phyloP scores from a whole-genome alignment of 2,329 filamentous ascomycete species.

The Pestalotiopsis sp. region DNA sequence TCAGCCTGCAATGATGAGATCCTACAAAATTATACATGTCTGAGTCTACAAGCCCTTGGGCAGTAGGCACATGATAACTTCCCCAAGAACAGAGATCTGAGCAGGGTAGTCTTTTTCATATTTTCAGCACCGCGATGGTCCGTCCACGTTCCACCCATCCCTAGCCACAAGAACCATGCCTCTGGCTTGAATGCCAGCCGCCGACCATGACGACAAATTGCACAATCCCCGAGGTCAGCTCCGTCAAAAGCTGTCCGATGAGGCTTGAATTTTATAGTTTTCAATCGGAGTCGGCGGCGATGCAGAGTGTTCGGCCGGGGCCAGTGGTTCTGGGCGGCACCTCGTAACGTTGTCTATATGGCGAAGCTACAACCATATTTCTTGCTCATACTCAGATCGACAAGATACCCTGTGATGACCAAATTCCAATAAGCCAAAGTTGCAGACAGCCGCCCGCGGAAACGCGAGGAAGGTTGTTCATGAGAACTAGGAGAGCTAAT shows the following conservation, averaged over 20 bases:
- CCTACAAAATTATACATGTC: slow-evolving; percentile 13
- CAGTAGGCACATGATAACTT: slow-evolving; percentile 32
- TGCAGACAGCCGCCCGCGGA: slow-evolving; percentile 46
- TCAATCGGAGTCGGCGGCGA: slow-evolving; percentile 54
- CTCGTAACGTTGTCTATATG: slow-evolving; percentile 14
- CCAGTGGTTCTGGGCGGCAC: slow-evolving; percentile 19
- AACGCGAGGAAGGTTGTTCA: slow-evolving; percentile 42
- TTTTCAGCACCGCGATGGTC: slow-evolving; percentile 16
- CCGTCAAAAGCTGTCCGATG: slow-evolving; percentile 23
- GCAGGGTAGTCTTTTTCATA: slow-evolving; percentile 30
- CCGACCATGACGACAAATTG: slow-evolving; percentile 32
- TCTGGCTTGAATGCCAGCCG: slow-evolving; percentile 1
- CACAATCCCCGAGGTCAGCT: slow-evolving; percentile 23
- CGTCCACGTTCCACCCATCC: neutral
- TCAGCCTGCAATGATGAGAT: slow-evolving; percentile 32
- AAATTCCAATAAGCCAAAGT: slow-evolving; percentile 62
- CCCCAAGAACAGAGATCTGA: slow-evolving; percentile 56
- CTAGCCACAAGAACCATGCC: neutral
- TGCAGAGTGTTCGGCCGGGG: slow-evolving; percentile 21
- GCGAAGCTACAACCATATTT: slow-evolving; percentile 14
- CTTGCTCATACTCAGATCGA: slow-evolving; percentile 23
- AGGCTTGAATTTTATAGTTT: slow-evolving; percentile 46
- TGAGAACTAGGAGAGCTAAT: slow-evolving; percentile 62
- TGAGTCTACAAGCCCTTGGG: slow-evolving; percentile 25
- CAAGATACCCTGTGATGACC: slow-evolving; percentile 52